Conservation (phyloP, 2,329 filamentous ascomycete genomes). For the Colletotrichum sp. region DNA sequence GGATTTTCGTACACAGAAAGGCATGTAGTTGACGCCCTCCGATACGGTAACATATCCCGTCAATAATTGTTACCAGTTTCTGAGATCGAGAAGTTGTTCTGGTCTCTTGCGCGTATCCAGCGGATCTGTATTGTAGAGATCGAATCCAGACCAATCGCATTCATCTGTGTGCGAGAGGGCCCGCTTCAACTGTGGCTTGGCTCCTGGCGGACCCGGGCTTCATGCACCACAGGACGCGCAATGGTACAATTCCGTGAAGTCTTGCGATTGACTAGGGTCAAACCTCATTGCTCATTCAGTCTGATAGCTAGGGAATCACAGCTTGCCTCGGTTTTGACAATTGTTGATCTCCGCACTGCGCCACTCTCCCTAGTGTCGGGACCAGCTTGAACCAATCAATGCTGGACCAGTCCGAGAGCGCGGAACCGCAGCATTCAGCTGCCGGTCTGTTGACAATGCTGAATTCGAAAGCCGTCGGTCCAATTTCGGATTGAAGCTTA, state of each 20-base stretch:
- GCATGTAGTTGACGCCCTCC: background rate
- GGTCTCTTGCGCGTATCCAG: background rate
- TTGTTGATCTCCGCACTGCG: background rate
- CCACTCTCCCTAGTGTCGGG: background rate
- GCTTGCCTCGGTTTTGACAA: background rate
- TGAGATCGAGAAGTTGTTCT: background rate
- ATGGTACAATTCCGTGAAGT: background rate
- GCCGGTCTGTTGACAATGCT: background rate
- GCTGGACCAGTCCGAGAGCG: background rate
- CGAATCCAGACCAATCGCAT: background rate
- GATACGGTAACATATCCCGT: background rate
- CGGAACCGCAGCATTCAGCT: background rate
- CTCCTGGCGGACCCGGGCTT: background rate
- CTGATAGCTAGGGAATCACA: background rate
- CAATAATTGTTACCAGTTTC: accelerated
- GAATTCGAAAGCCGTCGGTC: background rate
- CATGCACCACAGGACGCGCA: background rate
- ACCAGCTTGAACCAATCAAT: background rate
- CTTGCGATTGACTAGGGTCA: background rate
- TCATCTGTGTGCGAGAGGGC: background rate
- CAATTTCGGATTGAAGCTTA: background rate
- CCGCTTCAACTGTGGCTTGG: background rate
- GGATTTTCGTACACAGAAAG: background rate
- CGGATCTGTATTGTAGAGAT: background rate
- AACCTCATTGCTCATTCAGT: background rate